Evolutionary conservation across 2,329 filamentous ascomycete genomes (phyloP).

Genomic region (Stylonectria norvegica): DNA sequence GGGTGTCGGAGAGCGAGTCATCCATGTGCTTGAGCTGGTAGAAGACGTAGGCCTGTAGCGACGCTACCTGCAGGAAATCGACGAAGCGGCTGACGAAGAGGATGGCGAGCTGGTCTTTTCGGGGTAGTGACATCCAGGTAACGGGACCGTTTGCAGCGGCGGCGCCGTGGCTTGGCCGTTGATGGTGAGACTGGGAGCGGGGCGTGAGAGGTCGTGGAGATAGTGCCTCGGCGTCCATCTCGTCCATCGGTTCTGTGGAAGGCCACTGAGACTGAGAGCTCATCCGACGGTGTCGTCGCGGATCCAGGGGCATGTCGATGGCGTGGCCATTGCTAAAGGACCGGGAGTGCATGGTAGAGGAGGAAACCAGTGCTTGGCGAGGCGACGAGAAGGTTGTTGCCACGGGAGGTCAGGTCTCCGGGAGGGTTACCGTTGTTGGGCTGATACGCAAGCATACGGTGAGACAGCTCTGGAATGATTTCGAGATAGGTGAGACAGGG

Average conservation of each 20-base stretch:
- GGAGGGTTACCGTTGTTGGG: no score
- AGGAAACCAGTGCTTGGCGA: no score
- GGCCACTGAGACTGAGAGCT: not conserved
- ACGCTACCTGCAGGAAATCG: conserved; percentile 70
- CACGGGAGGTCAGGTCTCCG: no score
- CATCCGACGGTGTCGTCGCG: not conserved
- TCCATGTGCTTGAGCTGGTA: conserved; percentile 69
- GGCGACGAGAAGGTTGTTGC: no score
- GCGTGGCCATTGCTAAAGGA: conserved; percentile 10
- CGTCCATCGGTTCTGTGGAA: not conserved
- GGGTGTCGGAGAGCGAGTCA: conserved; percentile 48
- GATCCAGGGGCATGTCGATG: not conserved
- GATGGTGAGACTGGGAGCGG: not conserved
- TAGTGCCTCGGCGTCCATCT: conserved; percentile 6
- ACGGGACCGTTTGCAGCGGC: conserved; percentile 37
- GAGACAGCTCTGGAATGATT: no score
- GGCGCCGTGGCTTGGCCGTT: not conserved
- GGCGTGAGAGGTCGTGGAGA: not conserved
- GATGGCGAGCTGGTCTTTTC: conserved; percentile 67
- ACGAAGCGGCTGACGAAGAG: conserved; percentile 67
- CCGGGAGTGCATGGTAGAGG: conserved; percentile 3
- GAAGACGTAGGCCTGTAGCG: conserved; percentile 68
- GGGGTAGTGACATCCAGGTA: conserved; percentile 67
- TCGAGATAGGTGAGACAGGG: no score
- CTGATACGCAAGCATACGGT: no score